Conservation (phyloP, 2,329 filamentous ascomycete species). For the Harringtonia aguacate region DNA sequence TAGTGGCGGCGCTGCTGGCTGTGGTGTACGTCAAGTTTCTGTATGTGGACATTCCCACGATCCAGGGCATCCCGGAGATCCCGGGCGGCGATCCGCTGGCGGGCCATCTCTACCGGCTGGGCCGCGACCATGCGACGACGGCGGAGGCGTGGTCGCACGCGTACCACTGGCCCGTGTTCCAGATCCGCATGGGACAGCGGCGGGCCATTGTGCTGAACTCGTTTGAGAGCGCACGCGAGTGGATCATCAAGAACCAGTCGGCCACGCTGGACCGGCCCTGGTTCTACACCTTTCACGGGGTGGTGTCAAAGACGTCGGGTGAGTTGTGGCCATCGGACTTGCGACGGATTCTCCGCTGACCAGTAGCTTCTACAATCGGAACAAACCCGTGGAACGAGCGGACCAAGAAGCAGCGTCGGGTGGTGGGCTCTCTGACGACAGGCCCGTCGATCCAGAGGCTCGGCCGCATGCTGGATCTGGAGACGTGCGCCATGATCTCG, state of each 20-base stretch:
- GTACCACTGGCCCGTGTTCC: constrained; percentile 4
- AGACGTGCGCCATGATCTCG: constrained; percentile 1
- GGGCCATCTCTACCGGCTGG: constrained; percentile 2
- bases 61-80: constrained; percentile 2
- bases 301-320: constrained; percentile 1
- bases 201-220: constrained; percentile 1
- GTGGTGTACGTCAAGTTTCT: constrained; percentile 1
- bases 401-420: constrained; percentile 3
- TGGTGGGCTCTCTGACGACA: constrained; percentile 2
- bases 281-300: constrained; percentile 6
- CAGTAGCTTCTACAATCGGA: constrained; percentile 2
- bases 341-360: too few species aligned
- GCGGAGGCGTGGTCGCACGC: neutral
- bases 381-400: constrained; percentile 2
- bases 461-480: neutral
- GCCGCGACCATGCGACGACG: constrained; percentile 1
- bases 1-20: too few species aligned
- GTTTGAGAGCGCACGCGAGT: neutral
- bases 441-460: neutral
- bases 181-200: constrained; percentile 3
- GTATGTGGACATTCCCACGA: constrained; percentile 1
- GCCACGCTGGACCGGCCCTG: constrained; percentile 1
- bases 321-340: neutral
- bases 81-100: neutral
- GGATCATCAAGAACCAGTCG: constrained; percentile 3